Evolutionary conservation across 2,329 filamentous ascomycete genomes (phyloP).

Genomic region (Aspergillus sclerotialis): DNA sequence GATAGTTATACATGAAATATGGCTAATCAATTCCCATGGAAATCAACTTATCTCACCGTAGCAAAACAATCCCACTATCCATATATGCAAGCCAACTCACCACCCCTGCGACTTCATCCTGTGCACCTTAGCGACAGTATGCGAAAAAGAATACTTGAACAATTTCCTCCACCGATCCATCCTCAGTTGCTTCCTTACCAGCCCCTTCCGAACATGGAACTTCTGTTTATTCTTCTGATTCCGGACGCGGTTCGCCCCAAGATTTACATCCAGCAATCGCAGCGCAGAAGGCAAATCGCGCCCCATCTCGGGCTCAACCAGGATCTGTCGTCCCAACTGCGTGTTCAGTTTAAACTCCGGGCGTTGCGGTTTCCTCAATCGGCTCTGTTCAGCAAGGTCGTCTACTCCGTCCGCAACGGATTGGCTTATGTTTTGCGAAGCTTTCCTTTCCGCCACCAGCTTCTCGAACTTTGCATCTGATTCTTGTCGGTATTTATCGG

Average conservation of each 20-base stretch:
- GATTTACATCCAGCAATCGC: conserved; percentile 18
- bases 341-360: conserved; percentile 30
- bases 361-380: too few species aligned
- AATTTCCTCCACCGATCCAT: conserved; percentile 36
- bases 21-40: neutral
- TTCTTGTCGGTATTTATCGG: too few species aligned
- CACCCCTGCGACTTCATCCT: conserved; percentile 41
- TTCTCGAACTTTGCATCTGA: too few species aligned
- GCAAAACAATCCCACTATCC: neutral
- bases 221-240: conserved; percentile 26
- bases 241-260: conserved; percentile 27
- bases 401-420: too few species aligned
- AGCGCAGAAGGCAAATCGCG: conserved; percentile 23
- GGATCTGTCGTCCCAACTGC: conserved; percentile 28
- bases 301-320: conserved; percentile 27
- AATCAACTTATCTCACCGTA: neutral
- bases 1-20: conserved; percentile 7
- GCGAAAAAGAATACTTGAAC: conserved; percentile 38
- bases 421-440: too few species aligned
- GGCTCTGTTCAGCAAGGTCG: too few species aligned
- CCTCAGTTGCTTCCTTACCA: conserved; percentile 33
- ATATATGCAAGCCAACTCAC: conserved; percentile 17
- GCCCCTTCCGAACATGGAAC: conserved; percentile 37
- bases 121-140: conserved; percentile 36
- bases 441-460: too few species aligned